These are phyloP conservation scores for Ophiostoma fasciatum DNA, from an alignment of 2,329 filamentous ascomycete species.

Conservation along the genomic window DNA sequence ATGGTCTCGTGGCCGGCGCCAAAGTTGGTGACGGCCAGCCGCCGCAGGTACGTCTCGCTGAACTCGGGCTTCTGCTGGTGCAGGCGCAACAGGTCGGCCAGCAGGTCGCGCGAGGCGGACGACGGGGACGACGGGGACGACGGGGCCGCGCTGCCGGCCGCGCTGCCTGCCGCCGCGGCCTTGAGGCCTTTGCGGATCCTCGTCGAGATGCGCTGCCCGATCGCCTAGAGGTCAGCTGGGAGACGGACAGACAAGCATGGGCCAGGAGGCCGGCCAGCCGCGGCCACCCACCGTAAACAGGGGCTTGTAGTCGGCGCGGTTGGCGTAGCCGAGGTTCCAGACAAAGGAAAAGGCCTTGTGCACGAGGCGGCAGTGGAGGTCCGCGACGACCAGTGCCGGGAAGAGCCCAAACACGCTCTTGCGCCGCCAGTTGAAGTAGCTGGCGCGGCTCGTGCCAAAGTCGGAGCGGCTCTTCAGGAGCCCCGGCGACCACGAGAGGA, in stretches of 20 bases:
- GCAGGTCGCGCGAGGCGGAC: slow-evolving; percentile 28
- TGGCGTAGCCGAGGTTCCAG: slow-evolving; percentile 31
- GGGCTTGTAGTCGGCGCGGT: slow-evolving; percentile 27
- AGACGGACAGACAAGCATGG: background rate
- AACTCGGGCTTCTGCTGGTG: slow-evolving; percentile 31
- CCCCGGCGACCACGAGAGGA: slow-evolving; percentile 37
- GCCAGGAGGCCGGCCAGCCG: background rate
- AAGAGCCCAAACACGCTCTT: slow-evolving; percentile 39
- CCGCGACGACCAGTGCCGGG: slow-evolving; percentile 24
- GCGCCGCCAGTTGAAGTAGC: slow-evolving; percentile 34
- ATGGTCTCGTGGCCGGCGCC: slow-evolving; percentile 41
- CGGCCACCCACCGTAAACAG: slow-evolving; percentile 31
- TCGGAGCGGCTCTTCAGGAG: slow-evolving; percentile 29
- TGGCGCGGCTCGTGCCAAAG: slow-evolving; percentile 30
- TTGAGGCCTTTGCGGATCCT: slow-evolving; percentile 2
- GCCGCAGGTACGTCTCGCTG: slow-evolving; percentile 30
- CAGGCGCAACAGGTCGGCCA: slow-evolving; percentile 31
- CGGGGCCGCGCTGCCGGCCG: background rate
- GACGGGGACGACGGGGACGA: no score
- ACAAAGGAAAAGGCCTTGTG: slow-evolving; percentile 25
- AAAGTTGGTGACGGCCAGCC: slow-evolving; percentile 40
- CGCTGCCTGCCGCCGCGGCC: background rate
- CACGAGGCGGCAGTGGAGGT: slow-evolving; percentile 21
- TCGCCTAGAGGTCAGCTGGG: background rate
- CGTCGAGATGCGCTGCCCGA: slow-evolving; percentile 4